Conservation (phyloP, 2,329 filamentous ascomycete genomes). For the Aspergillus fumigatus region DNA sequence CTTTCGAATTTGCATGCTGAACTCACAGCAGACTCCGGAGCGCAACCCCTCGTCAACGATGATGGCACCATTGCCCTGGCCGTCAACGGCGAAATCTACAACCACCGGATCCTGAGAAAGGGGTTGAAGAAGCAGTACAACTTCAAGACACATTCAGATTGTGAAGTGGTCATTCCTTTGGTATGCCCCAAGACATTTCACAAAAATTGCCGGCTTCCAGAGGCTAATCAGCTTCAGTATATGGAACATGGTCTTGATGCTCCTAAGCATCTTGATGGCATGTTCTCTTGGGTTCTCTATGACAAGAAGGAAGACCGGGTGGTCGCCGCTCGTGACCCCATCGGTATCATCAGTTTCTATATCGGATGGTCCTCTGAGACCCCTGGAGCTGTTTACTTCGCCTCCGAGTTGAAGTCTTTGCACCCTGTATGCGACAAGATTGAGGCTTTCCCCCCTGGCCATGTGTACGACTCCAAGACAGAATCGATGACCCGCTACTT, state of each 20-base stretch:
- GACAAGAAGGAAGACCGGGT: constrained; percentile 92
- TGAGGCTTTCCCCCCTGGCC: constrained; percentile 87
- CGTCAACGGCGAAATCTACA: constrained; percentile 99
- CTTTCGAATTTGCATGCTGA: constrained; percentile 10
- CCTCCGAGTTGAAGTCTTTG: constrained; percentile 92
- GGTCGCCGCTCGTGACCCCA: constrained; percentile 90
- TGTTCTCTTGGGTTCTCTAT: constrained; percentile 99
- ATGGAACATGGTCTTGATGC: constrained; percentile 87
- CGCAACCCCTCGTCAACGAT: constrained; percentile 89
- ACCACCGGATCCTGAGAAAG: constrained; percentile 94
- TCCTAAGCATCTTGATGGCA: constrained; percentile 91
- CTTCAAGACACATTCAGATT: constrained; percentile 98
- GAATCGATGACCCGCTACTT: constrained; percentile 82
- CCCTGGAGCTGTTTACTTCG: constrained; percentile 86
- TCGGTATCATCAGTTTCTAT: constrained; percentile 96
- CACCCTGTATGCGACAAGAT: constrained; percentile 94
- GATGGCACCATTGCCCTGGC: constrained; percentile 85
- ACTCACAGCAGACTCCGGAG: constrained; percentile 69
- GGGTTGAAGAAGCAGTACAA: constrained; percentile 76
- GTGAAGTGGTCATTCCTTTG: constrained; percentile 97
- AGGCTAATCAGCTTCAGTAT: constrained; percentile 56
- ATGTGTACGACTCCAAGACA: constrained; percentile 93
- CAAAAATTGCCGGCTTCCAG: background rate
- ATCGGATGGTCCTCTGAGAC: constrained; percentile 84
- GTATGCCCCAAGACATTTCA: constrained; percentile 48